These are phyloP conservation scores for Zelonia costaricensis DNA, from an alignment of 208 protist genomes.

Conservation along the genomic window DNA sequence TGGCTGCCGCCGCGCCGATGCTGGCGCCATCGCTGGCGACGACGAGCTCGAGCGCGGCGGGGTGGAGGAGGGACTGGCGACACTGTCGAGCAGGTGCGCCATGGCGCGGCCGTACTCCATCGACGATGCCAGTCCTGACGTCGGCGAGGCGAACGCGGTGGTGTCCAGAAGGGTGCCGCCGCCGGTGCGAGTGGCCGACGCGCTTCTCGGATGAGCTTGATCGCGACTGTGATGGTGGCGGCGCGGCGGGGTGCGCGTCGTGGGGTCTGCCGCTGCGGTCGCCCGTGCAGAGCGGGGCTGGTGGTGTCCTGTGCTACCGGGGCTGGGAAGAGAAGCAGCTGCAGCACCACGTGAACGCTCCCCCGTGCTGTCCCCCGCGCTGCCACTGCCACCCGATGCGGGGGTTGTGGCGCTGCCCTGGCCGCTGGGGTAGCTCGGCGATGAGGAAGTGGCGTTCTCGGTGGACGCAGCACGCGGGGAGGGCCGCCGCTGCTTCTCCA, in stretches of 20 bases:
- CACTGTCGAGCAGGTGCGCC: constrained; percentile 30
- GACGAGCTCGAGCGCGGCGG: constrained; percentile 12
- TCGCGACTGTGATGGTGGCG: background rate
- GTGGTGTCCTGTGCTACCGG: no score
- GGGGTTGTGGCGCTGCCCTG: constrained; percentile 4
- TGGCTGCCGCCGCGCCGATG: no score
- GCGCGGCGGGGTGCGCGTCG: constrained; percentile 2
- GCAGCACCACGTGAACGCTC: no score
- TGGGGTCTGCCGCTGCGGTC: constrained; percentile 1
- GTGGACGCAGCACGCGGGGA: constrained; percentile 6
- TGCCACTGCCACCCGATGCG: background rate
- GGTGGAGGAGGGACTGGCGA: constrained; percentile 16
- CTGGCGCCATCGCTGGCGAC: no score
- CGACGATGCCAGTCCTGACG: constrained; percentile 7
- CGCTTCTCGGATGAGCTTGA: background rate
- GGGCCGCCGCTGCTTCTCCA: constrained; percentile 13
- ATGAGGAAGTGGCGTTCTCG: constrained; percentile 12
- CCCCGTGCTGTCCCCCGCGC: no score
- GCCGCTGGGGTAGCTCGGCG: constrained; percentile 5
- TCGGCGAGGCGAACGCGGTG: constrained; percentile 14
- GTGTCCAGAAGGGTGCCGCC: constrained; percentile 5
- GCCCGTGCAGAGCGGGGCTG: no score
- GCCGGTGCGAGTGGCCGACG: background rate
- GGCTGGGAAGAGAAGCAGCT: no score
- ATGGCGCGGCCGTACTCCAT: constrained; percentile 14